Percentiles rank a stretch among this genome's conserved stretches.
Evolutionary conservation across 148 eudicot genomes (phyloP).

Genomic region (Cornus controversa): DNA sequence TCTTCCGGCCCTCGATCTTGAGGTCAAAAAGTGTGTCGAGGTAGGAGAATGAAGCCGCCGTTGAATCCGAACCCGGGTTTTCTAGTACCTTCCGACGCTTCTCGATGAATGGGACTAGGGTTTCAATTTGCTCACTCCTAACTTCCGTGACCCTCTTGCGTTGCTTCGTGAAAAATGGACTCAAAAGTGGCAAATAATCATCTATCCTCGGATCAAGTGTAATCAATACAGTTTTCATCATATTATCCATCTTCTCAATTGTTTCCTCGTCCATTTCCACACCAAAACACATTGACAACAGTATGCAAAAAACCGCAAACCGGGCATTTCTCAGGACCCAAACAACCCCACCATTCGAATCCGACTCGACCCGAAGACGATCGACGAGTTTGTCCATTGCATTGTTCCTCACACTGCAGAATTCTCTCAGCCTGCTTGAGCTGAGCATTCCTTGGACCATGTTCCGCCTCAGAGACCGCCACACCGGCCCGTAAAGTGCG

Average conservation of each 20-base stretch:
- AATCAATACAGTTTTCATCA: slow-evolving; percentile 71
- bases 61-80: slow-evolving; percentile 43
- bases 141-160: slow-evolving; percentile 53
- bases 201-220: slow-evolving; percentile 76
- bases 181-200: slow-evolving; percentile 67
- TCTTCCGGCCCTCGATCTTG: slow-evolving; percentile 65
- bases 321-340: slow-evolving; percentile 61
- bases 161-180: slow-evolving; percentile 76
- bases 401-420: slow-evolving; percentile 31
- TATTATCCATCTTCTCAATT: slow-evolving; percentile 56
- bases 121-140: slow-evolving; percentile 56
- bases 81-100: slow-evolving; percentile 42
- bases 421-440: slow-evolving; percentile 43
- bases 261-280: slow-evolving; percentile 77
- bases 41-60: slow-evolving; percentile 66
- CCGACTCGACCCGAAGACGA: slow-evolving; percentile 51
- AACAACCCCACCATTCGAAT: slow-evolving; percentile 55
- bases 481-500: slow-evolving; percentile 69
- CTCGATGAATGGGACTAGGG: slow-evolving; percentile 57
- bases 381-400: slow-evolving; percentile 70
- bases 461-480: slow-evolving; percentile 79
- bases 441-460: slow-evolving; percentile 91
- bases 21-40: slow-evolving; percentile 74
- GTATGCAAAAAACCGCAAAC: slow-evolving; percentile 74
- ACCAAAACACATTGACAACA: slow-evolving; percentile 80